A percentile compares a stretch with the other conserved stretches of the same genome.
These are phyloP conservation scores for Scorias spongiosa DNA, from an alignment of 2,329 filamentous ascomycete genomes.

Conservation along the genomic window DNA sequence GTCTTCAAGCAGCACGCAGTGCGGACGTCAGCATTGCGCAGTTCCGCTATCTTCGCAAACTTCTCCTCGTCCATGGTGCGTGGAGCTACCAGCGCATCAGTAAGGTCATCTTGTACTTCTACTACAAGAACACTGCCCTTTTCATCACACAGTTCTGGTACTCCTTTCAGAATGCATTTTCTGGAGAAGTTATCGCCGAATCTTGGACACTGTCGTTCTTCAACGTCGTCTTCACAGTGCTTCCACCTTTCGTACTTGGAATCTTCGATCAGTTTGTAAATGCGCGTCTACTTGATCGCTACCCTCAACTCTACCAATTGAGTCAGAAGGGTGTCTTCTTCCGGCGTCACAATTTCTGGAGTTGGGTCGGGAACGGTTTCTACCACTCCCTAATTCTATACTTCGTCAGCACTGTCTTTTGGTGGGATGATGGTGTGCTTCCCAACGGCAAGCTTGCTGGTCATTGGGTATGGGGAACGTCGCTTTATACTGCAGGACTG, in stretches of 20 bases:
- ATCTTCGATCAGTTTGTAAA: conserved; percentile 98
- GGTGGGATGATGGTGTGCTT: conserved; percentile 63
- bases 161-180: conserved; percentile 96
- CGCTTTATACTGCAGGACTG: conserved; percentile 87
- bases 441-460: conserved; percentile 68
- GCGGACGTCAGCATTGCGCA: conserved; percentile 93
- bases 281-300: conserved; percentile 80
- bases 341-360: conserved; percentile 76
- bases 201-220: conserved; percentile 99
- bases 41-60: conserved; percentile 86
- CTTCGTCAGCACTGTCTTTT: conserved; percentile 67
- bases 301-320: conserved; percentile 87
- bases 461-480: conserved; percentile 96
- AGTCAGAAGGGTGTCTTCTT: conserved; percentile 92
- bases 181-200: conserved; percentile 94
- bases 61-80: conserved; percentile 84
- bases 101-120: conserved; percentile 95
- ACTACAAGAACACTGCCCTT: conserved; percentile 97
- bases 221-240: conserved; percentile 93
- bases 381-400: conserved; percentile 95
- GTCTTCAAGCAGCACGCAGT: conserved; percentile 86
- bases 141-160: conserved; percentile 99
- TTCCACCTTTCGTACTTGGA: conserved; percentile 85
- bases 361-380: conserved; percentile 87
- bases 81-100: conserved; percentile 97